Percentiles rank a stretch among this genome's conserved stretches.
Evolutionary conservation across 805 yeast genomes (phyloP).

Genomic region (Hanseniaspora osmophila): DNA sequence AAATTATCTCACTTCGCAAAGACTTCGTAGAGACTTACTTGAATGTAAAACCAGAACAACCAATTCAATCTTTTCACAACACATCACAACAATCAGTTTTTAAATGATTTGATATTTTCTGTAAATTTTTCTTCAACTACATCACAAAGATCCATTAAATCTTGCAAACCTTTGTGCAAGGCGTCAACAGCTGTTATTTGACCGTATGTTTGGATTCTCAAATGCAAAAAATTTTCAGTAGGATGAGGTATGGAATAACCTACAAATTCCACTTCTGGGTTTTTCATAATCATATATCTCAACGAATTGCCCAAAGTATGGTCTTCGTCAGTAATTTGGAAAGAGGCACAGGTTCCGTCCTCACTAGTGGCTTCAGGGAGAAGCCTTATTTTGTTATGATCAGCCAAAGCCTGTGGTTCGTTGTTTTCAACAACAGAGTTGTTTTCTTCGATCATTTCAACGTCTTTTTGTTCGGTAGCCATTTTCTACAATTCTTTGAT

Average conservation of each 20-base stretch:
- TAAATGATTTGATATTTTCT: conserved; percentile 40
- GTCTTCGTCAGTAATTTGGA: conserved; percentile 86
- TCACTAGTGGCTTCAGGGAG: conserved; percentile 77
- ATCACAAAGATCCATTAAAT: conserved; percentile 67
- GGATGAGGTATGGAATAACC: conserved; percentile 99
- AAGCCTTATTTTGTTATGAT: conserved; percentile 40
- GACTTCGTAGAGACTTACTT: too few species aligned
- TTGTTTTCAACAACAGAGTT: conserved; percentile 10
- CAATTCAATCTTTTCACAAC: too few species aligned
- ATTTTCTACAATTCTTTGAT: conserved; percentile 1
- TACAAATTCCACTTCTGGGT: conserved; percentile 95
- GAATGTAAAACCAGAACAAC: too few species aligned
- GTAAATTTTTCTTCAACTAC: conserved; percentile 70
- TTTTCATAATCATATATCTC: conserved; percentile 89
- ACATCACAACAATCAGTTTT: background rate
- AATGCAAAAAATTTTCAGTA: conserved; percentile 74
- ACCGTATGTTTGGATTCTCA: conserved; percentile 89
- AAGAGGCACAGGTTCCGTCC: conserved; percentile 90
- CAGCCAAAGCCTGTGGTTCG: conserved; percentile 28
- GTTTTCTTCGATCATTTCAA: conserved; percentile 10
- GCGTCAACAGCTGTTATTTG: conserved; percentile 81
- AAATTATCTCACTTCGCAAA: too few species aligned
- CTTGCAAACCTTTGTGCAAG: conserved; percentile 78
- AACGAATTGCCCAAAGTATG: conserved; percentile 92
- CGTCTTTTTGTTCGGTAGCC: background rate